Base-by-base conservation (phyloP, 1,139 yeast species). In the Pichia terricola region DNA sequence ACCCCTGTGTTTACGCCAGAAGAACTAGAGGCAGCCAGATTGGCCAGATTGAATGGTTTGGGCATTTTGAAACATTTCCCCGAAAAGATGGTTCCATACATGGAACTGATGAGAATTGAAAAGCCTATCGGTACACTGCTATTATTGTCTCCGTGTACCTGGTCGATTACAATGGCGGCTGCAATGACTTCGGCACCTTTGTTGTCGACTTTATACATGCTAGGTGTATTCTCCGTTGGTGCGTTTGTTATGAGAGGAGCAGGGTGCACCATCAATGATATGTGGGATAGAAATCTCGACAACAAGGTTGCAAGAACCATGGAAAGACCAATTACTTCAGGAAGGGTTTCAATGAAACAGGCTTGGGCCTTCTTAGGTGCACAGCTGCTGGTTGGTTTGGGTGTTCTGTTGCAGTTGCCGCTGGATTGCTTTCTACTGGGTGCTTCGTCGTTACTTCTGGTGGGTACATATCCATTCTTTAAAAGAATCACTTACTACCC, bases 401-500 rank as follows among this genome's bases (percentile, higher is more conserved):
- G 74, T 1, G 77, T 94, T 6, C 67, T 94, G 38, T 62, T 83
- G 30, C 72, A 79, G 32, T 67, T 94, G 42, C 97, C 98, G 0
- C 62, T 73, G 40, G 86, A 83, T 50, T 87, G 96, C 60, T 87
- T 89, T 68, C 65, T 77, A 56, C 64, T 91, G 26, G 97, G 96
- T 3, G 83, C 95, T 0, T 70, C 81, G 2, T 83, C 96, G 1
- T 66, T 94, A 46, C 79, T 88, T 0, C 73, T 89, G 31, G 91
- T 94, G 9, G 79, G 82, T 40, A 73, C 94, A 0, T 94, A 94
- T 60, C 99, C 99, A 0, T 68, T 91, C 42, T 94, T 91, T 68
- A 94, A 94, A 59, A 69, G 98, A 55, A 83, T 88, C 60, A 91
- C 98, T 0, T 87, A 89, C 62, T 91, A 88, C 61, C 99, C 99